phyloP scores from a whole-genome alignment of 2,329 filamentous ascomycete genomes.

The Diaporthe australafricana region DNA sequence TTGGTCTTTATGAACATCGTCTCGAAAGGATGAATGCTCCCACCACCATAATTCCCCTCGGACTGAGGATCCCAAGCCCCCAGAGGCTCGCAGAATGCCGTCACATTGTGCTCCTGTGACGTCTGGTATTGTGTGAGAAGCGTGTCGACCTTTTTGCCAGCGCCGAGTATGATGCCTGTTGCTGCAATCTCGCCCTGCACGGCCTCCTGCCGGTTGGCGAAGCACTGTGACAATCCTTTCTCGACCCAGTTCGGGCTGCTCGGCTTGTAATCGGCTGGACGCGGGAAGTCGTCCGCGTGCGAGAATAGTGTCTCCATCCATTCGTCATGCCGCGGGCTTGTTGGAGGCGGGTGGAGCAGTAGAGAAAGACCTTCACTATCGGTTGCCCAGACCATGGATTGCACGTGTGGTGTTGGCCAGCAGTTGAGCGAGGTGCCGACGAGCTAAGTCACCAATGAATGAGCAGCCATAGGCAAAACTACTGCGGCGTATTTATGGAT shows the following conservation, averaged over 20 bases:
- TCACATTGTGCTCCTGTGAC: neutral
- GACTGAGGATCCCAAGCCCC: conserved; percentile 40
- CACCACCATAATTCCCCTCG: conserved; percentile 44
- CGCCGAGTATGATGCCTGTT: neutral
- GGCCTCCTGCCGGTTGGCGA: neutral
- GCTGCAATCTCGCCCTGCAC: neutral
- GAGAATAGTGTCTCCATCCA: conserved; percentile 29
- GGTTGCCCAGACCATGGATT: conserved; percentile 49
- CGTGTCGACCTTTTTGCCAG: neutral
- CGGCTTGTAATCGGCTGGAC: neutral
- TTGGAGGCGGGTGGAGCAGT: conserved; percentile 43
- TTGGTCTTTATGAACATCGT: conserved; percentile 50
- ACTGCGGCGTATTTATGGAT: neutral
- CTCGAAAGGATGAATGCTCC: conserved; percentile 51
- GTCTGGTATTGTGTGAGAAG: neutral
- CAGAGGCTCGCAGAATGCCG: neutral
- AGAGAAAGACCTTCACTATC: conserved; percentile 45
- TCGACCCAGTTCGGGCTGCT: neutral
- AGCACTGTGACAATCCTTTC: neutral
- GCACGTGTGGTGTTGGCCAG: conserved; percentile 44
- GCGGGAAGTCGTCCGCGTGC: neutral
- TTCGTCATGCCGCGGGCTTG: conserved; percentile 37
- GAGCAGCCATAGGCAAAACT: neutral
- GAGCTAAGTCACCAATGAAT: too few relatives aligned
- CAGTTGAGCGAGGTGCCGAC: conserved; percentile 49